Evolutionary conservation across 345 rosid genomes (phyloP).

Genomic region (Murraya paniculata): DNA sequence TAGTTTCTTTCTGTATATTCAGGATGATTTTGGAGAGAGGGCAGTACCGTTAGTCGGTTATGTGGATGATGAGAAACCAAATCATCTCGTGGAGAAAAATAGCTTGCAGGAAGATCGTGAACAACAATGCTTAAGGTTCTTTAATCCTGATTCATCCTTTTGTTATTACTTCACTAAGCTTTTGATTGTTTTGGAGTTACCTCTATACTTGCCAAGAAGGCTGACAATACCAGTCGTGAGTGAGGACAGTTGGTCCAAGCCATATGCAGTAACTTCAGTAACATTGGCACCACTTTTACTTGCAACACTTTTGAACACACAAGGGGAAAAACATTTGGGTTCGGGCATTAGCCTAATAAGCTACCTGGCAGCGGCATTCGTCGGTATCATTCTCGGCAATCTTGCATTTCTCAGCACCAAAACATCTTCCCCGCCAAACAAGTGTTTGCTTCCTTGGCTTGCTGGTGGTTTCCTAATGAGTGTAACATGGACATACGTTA

Average conservation of each 20-base stretch:
- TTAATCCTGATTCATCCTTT: slow-evolving; percentile 27
- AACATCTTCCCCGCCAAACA: slow-evolving; percentile 60
- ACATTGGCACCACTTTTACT: slow-evolving; percentile 68
- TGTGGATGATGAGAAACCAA: slow-evolving; percentile 42
- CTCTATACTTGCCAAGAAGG: slow-evolving; percentile 77
- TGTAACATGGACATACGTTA: slow-evolving; percentile 80
- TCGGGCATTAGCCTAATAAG: slow-evolving; percentile 37
- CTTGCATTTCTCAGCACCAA: slow-evolving; percentile 58
- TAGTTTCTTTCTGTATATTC: not conserved
- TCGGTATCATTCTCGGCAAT: slow-evolving; percentile 59
- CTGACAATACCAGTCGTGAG: slow-evolving; percentile 73
- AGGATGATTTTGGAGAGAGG: slow-evolving; percentile 25
- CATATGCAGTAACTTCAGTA: slow-evolving; percentile 61
- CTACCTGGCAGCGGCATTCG: slow-evolving; percentile 44
- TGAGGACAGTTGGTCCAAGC: slow-evolving; percentile 78
- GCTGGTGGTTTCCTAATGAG: slow-evolving; percentile 85
- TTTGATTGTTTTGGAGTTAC: slow-evolving; percentile 52
- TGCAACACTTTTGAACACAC: slow-evolving; percentile 54
- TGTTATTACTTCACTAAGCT: slow-evolving; percentile 26
- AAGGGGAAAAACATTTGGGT: slow-evolving; percentile 29
- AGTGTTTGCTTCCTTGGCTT: slow-evolving; percentile 63
- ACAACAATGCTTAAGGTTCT: not conserved
- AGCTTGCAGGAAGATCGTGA: slow-evolving; percentile 11
- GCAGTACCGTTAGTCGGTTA: slow-evolving; percentile 55
- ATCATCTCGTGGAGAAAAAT: slow-evolving; percentile 13